Evolutionary conservation across 805 yeast species (phyloP), one percentile per base, ranked within the genome.

Genomic region (Cyberlindnera sargentensis): DNA sequence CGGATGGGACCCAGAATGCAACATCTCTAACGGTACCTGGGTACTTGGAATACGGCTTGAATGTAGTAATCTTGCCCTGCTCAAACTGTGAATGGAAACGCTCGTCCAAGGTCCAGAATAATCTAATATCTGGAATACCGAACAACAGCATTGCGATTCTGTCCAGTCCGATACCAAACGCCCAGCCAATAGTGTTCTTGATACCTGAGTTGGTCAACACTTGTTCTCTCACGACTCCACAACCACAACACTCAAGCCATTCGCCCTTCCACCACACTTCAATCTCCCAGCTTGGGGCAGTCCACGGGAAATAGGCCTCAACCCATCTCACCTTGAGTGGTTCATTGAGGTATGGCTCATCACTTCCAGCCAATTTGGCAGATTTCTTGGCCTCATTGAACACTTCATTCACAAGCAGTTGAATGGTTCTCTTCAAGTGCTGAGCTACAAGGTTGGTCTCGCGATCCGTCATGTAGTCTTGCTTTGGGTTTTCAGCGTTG

Each of bases 201-300:
- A 82, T 69, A 0, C 87, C 95, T 1, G 96, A 76, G 51, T 82
- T 84, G 24, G 76, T 67, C 33, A 88, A 69, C 1, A 91, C 95
- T 40, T 78, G 79, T 52, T 87, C 83, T 51, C 79, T 80, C 6
- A 89, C 95, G 32, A 91, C 73, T 26, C 99, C 99, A 65, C 95
- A 87, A 0, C 99, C 99, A 57, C 96, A 87, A 61, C 95, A 81
- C 66, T 93, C 99, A 31, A 93, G 71, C 99, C 99, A 93, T 53
- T 90, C 95, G 41, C 93, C 95, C 60, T 89, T 86, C 97, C 98
- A 93, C 90, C 95, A 89, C 4, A 93, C 96, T 65, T 93, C 99
- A 52, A 95, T 88, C 58, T 93, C 97, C 95, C 95, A 93, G 36
- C 95, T 85, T 4, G 99, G 99, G 1, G 95, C 80, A 3, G 99